Base-by-base conservation (phyloP, 208 protist genomes). In the Trypanosoma mega region DNA sequence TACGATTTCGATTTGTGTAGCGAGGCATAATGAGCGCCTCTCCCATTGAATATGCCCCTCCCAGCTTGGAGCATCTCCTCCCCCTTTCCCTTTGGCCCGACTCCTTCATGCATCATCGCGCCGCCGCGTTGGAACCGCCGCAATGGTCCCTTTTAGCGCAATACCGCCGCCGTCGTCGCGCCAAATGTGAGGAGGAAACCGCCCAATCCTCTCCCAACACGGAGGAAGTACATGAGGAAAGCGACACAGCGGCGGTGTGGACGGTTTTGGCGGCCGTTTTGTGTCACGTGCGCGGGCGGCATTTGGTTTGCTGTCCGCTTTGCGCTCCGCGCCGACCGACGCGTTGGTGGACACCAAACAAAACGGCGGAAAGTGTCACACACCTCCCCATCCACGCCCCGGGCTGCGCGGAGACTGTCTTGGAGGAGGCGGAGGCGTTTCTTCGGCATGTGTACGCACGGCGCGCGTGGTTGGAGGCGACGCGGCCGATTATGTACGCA, bases 11-110 rank as follows among this genome's bases (percentile, higher is more conserved):
- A n/a, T n/a, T n/a, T n/a, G n/a, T n/a, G n/a, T n/a, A n/a, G n/a
- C n/a, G n/a, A n/a, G n/a, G n/a, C 27, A 24, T 62, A 12, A 6
- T 16, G 34, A 39, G 34, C 34, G 34, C 12, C 8, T 39, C 34
- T 39, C 34, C 8, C 34, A 39, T 39, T 16, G 34, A 39, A 16
- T 16, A 39, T 39, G 34, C 6, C 6, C 12, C 34, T 21, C 68
- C 44, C 7, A 21, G 36, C 2, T 39, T 75, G n/a, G 60, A 75
- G 20, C 29, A 57, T 7, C 27, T 75, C 4, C 27, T 75, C 21
- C 62, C 68, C 1, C 18, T 29, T 21, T 41, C 62, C 2, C 68
- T 75, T 21, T 75, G 68, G 68, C 63, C 62, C 3, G 54, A 68
- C 14, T 64, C 68, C 6, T 75, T 66, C n/a, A 7, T 69, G 37